Evolutionary conservation across 441 rosid species (phyloP), one percentile per base, ranked within the genome.

Genomic region (Jatropha podagrica): DNA sequence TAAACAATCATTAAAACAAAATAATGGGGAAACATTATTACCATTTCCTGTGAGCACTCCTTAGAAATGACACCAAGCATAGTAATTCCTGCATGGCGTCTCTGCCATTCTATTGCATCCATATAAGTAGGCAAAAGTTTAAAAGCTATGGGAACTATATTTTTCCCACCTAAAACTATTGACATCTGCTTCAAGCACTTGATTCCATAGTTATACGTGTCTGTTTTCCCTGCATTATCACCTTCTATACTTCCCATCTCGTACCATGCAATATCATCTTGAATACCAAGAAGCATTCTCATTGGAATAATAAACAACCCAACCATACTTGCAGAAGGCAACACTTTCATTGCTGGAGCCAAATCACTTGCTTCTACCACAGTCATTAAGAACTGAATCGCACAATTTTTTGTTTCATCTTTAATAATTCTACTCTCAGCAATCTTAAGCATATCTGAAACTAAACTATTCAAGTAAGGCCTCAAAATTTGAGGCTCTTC

Each of bases 41-140:
- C 75, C 52, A 72, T 20, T 61, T 72, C 75, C 27, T 40, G 44
- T 40, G 75, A 72, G 59, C 68, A 72, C 40, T 72, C 68, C 59
- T 61, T 61, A 46, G 75, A 72, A 44, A 72, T 61, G n/a, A 72
- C 51, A 46, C 46, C 75, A 55, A 72, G 75, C 75, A 61, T 46
- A 17, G 68, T 48, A 8, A 72, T 38, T 61, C 75, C 75, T 14
- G 75, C 75, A 15, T 61, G 59, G 7, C 75, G 75, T 40, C 18
- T 61, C 48, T 61, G 44, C 75, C 75, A 72, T 41, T 61, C 68
- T 27, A 4, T 1, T 14, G 59, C 66, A 32, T 61, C 56, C 75
- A 72, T 27, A 44, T 46, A 72, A 17, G 18, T 54, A 6, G 74
- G 56, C 15, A 71, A 59, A 59, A 59, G 14, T 20, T 71, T 38